A percentile compares a stretch with the other conserved stretches of the same genome.
These are phyloP conservation scores for Fusarium caatingaense DNA, from an alignment of 2,329 filamentous ascomycete genomes.

Conservation along the genomic window DNA sequence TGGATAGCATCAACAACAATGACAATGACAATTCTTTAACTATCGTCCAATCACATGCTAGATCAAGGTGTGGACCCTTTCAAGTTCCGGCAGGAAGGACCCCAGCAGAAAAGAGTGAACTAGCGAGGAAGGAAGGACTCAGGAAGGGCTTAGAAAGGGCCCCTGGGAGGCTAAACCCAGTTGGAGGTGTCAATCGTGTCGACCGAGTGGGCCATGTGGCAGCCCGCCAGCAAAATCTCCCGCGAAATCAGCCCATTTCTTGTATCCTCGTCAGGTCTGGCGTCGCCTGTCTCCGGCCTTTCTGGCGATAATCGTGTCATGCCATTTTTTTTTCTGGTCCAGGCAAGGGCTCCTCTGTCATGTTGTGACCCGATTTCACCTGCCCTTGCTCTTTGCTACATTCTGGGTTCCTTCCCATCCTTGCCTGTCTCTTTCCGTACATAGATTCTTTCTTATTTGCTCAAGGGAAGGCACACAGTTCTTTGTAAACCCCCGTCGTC, in stretches of 20 bases:
- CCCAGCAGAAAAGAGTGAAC: slow-evolving; percentile 27
- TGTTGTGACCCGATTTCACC: slow-evolving; percentile 41
- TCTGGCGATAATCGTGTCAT: slow-evolving; percentile 51
- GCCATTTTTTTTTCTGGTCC: slow-evolving; percentile 48
- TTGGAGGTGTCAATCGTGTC: slow-evolving; percentile 37
- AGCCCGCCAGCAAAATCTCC: slow-evolving; percentile 47
- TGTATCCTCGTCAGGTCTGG: slow-evolving; percentile 49
- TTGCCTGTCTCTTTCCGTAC: slow-evolving; percentile 27
- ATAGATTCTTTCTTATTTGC: slow-evolving; percentile 15
- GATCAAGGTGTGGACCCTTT: slow-evolving; percentile 29
- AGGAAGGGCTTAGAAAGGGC: slow-evolving; percentile 5
- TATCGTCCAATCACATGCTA: slow-evolving; percentile 32
- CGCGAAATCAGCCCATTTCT: slow-evolving; percentile 54
- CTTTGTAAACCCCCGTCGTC: slow-evolving; percentile 39
- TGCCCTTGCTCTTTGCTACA: slow-evolving; percentile 24
- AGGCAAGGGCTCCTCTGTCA: slow-evolving; percentile 29
- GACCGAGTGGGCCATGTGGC: slow-evolving; percentile 38
- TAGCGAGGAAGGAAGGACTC: slow-evolving; percentile 13
- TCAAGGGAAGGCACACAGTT: slow-evolving; percentile 17
- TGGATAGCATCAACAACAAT: slow-evolving; percentile 11
- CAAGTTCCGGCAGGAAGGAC: slow-evolving; percentile 25
- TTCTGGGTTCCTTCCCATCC: not conserved
- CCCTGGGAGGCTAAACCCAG: slow-evolving; percentile 35
- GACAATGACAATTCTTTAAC: slow-evolving; percentile 19
- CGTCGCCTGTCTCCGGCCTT: slow-evolving; percentile 48